phyloP scores from a whole-genome alignment of 192 early-diverging fungal species.

The Funneliformis geosporum region DNA sequence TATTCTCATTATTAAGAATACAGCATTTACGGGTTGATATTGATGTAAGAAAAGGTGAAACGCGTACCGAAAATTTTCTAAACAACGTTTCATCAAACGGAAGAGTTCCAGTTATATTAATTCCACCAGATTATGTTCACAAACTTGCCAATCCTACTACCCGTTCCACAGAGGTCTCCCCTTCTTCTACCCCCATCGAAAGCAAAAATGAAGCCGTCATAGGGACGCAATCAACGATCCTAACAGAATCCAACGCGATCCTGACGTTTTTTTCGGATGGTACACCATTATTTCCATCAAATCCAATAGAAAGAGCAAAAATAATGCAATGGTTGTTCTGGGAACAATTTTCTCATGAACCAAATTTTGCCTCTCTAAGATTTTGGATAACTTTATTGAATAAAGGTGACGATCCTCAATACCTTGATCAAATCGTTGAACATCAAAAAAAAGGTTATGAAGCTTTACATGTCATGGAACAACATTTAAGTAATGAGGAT shows the following conservation, averaged over 20 bases:
- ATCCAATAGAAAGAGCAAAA: conserved; percentile 12
- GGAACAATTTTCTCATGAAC: conserved; percentile 25
- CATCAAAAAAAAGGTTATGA: conserved; percentile 18
- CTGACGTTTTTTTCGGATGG: neutral
- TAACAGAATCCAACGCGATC: conserved; percentile 30
- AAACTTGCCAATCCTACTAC: neutral
- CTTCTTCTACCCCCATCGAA: no score
- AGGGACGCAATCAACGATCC: neutral
- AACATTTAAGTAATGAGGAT: conserved; percentile 21
- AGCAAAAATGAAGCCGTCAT: neutral
- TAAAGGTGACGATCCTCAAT: conserved; percentile 13
- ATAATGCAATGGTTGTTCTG: conserved; percentile 30
- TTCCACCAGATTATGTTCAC: conserved; percentile 20
- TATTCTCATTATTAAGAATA: conserved; percentile 23
- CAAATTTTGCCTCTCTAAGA: conserved; percentile 16
- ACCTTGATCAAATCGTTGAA: conserved; percentile 26
- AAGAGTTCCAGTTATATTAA: conserved; percentile 6
- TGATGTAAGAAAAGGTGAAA: conserved; percentile 15
- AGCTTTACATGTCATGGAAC: conserved; percentile 27
- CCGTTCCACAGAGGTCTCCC: neutral
- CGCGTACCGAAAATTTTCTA: conserved; percentile 3
- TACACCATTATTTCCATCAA: conserved; percentile 24
- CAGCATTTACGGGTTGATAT: conserved; percentile 14
- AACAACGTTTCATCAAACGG: conserved; percentile 7
- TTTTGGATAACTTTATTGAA: conserved; percentile 21